These are phyloP conservation scores for Epichloe uncinata DNA, from an alignment of 2,329 filamentous ascomycete genomes.

Conservation along the genomic window DNA sequence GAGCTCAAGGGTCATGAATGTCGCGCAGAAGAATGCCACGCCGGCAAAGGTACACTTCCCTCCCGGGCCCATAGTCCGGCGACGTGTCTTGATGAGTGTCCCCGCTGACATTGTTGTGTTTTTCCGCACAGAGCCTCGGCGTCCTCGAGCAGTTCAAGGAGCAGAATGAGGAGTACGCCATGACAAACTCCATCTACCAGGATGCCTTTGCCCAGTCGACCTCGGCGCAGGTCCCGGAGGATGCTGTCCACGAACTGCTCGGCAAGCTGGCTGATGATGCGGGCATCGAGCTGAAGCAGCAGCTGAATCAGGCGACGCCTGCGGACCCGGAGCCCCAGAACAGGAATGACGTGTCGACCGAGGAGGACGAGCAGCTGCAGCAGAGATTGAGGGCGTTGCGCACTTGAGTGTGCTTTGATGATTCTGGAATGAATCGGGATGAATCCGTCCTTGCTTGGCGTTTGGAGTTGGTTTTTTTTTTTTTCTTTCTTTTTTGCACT, in stretches of 20 bases:
- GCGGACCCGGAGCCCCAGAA: conserved; percentile 42
- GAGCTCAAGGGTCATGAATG: conserved; percentile 43
- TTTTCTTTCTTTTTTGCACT: too few relatives aligned
- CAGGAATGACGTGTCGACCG: conserved; percentile 54
- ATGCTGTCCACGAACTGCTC: conserved; percentile 77
- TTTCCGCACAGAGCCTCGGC: conserved; percentile 31
- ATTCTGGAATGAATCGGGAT: not conserved
- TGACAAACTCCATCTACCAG: conserved; percentile 65
- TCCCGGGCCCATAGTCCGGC: too few relatives aligned
- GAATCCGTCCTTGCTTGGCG: conserved; percentile 6
- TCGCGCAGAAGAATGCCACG: conserved; percentile 44
- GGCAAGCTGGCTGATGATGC: conserved; percentile 79
- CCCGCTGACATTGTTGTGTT: not conserved
- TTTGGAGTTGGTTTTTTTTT: conserved; percentile 2
- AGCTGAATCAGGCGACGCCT: conserved; percentile 48
- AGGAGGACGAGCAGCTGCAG: conserved; percentile 65
- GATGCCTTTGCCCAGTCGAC: conserved; percentile 73
- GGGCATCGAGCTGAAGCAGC: conserved; percentile 66
- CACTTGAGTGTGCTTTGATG: conserved; percentile 16
- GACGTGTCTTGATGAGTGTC: too few relatives aligned
- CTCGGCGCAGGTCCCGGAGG: conserved; percentile 57
- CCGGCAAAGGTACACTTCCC: conserved; percentile 35
- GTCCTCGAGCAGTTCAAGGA: conserved; percentile 48
- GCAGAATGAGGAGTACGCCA: conserved; percentile 51
- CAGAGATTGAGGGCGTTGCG: conserved; percentile 43